Evolutionary conservation across 768 basidiomycete species (phyloP), one percentile per base, ranked within the genome.

Genomic region (Boletus fagicola): DNA sequence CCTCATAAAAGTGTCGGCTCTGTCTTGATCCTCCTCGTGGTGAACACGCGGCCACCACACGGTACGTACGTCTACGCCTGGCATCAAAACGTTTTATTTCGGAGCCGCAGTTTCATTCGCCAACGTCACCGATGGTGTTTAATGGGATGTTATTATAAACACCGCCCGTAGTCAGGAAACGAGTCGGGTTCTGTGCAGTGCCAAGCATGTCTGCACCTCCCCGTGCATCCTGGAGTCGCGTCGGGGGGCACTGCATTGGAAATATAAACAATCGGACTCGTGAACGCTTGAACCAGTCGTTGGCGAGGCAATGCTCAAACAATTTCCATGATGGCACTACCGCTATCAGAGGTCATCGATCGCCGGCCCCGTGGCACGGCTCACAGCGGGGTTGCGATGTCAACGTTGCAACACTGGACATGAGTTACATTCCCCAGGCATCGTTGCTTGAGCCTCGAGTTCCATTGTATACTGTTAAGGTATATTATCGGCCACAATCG

Each of bases 31-130:
- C n/a, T n/a, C n/a, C n/a, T n/a, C n/a, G n/a, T n/a, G n/a, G n/a
- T n/a, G n/a, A n/a, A n/a, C n/a, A n/a, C n/a, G n/a, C n/a, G n/a
- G n/a, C n/a, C n/a, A n/a, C n/a, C n/a, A n/a, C n/a, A n/a, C n/a
- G n/a, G n/a, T 40, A 53, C 49, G 47, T 57, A 58, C 54, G 54
- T 65, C 46, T 30, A 45, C 30, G 51, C 59, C 43, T 43, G 51
- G 43, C 47, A 57, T 36, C 57, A 63, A 40, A n/a, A 45, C 57
- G 57, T 54, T 50, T 55, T 42, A n/a, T 35, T 54, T 66, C 66
- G 65, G 66, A 46, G 0, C 60, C 66, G 63, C 50, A 57, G 63
- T 42, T 51, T 59, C 54, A 62, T 65, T 50, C 22, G 5, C 22
- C 6, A 43, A 31, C 35, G 42, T 55, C 48, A 57, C 38, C 20